Evolutionary conservation across 805 yeast genomes (phyloP).

Genomic region (Wickerhamomyces strasburgensis): DNA sequence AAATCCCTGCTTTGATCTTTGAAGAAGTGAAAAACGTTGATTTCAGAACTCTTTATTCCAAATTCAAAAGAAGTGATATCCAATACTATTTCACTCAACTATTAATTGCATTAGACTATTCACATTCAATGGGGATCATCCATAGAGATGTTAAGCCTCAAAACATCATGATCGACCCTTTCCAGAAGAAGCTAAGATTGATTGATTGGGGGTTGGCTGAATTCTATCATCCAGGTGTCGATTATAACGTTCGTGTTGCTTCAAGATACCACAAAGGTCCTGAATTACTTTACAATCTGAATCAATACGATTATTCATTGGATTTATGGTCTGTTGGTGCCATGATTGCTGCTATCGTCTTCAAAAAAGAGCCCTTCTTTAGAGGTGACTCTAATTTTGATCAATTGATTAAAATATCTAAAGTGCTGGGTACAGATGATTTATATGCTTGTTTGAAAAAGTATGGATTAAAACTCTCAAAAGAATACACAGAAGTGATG

Average conservation of each 20-base stretch:
- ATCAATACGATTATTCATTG: constrained; percentile 84
- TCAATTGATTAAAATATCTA: constrained; percentile 83
- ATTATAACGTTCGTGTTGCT: constrained; percentile 90
- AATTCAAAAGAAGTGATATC: constrained; percentile 68
- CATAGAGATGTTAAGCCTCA: constrained; percentile 96
- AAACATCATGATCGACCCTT: constrained; percentile 90
- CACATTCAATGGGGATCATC: constrained; percentile 94
- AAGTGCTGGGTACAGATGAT: constrained; percentile 83
- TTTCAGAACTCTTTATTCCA: constrained; percentile 75
- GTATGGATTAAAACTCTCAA: constrained; percentile 65
- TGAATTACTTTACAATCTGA: constrained; percentile 78
- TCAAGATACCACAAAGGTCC: constrained; percentile 93
- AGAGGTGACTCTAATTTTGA: constrained; percentile 89
- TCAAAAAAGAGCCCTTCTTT: constrained; percentile 88
- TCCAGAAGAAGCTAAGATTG: constrained; percentile 60
- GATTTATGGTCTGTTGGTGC: constrained; percentile 96
- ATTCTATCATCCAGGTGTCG: constrained; percentile 84
- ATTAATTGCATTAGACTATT: constrained; percentile 78
- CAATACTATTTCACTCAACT: constrained; percentile 80
- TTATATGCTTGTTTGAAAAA: constrained; percentile 62
- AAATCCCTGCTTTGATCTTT: constrained; percentile 83
- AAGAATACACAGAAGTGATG: constrained; percentile 71
- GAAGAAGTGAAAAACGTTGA: constrained; percentile 82
- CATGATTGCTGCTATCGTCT: constrained; percentile 84
- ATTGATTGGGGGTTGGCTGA: constrained; percentile 98